phyloP scores from a whole-genome alignment of 2,329 filamentous ascomycete species.

The Fusarium tupiense region DNA sequence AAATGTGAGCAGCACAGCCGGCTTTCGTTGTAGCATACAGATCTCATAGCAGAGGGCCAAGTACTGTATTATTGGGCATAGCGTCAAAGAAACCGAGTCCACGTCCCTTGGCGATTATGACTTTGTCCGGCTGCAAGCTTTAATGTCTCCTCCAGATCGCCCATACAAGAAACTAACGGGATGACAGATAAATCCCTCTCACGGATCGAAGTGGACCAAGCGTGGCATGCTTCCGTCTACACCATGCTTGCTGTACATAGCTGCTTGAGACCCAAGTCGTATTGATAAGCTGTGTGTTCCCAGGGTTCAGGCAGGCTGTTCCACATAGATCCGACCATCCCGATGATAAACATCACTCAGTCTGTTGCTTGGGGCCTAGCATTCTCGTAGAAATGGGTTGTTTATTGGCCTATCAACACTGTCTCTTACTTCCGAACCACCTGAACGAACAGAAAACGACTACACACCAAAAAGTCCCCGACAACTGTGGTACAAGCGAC shows the following conservation, averaged over 20 bases:
- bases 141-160: background rate
- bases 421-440: background rate
- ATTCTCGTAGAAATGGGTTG: slow-evolving; percentile 11
- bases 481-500: background rate
- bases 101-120: background rate
- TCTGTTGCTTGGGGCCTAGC: background rate
- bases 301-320: background rate
- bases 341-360: background rate
- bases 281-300: background rate
- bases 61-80: background rate
- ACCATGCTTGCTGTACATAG: background rate
- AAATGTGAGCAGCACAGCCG: background rate
- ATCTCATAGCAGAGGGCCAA: background rate
- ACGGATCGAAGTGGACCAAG: background rate
- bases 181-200: slow-evolving; percentile 6
- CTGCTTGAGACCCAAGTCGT: background rate
- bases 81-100: background rate
- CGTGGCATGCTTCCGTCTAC: background rate
- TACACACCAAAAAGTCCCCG: background rate
- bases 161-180: background rate
- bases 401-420: background rate
- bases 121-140: slow-evolving; percentile 1
- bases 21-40: background rate
- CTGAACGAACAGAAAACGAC: background rate
- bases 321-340: background rate